Percentiles rank a stretch among this genome's conserved stretches.
Conservation (phyloP, 306 rosid species). For the Herpetospermum pedunculosum region DNA sequence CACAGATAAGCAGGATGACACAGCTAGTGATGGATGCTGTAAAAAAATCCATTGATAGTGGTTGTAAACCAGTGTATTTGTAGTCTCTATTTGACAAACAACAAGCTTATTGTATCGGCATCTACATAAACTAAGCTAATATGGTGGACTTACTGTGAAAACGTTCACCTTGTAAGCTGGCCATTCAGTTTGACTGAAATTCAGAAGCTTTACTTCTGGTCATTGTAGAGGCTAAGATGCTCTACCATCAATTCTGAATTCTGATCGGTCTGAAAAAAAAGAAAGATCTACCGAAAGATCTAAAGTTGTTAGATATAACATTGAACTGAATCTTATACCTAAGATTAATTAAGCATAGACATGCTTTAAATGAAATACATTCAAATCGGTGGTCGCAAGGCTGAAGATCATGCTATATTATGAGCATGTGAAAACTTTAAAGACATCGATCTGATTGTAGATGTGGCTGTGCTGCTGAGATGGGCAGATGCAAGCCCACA, state of each 20-base stretch:
- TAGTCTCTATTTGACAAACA: slow-evolving; percentile 1
- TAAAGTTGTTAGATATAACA: background rate
- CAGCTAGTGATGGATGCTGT: slow-evolving; percentile 64
- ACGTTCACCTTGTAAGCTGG: background rate
- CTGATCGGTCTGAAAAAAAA: background rate
- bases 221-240: background rate
- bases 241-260: background rate
- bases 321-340: background rate
- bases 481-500: background rate
- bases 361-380: background rate
- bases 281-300: background rate
- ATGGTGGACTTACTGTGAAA: background rate
- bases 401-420: background rate
- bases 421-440: background rate
- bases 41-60: slow-evolving; percentile 49
- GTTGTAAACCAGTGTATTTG: slow-evolving; percentile 36
- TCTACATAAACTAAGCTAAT: background rate
- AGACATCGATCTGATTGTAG: background rate
- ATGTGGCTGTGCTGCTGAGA: background rate
- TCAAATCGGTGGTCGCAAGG: background rate
- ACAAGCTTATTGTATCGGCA: background rate
- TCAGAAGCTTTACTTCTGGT: background rate
- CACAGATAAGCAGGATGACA: slow-evolving; percentile 50
- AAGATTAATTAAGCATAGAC: background rate
- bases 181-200: background rate